These are phyloP conservation scores for Pleoardoris graminearum DNA, from an alignment of 2,329 filamentous ascomycete species.

Conservation along the genomic window DNA sequence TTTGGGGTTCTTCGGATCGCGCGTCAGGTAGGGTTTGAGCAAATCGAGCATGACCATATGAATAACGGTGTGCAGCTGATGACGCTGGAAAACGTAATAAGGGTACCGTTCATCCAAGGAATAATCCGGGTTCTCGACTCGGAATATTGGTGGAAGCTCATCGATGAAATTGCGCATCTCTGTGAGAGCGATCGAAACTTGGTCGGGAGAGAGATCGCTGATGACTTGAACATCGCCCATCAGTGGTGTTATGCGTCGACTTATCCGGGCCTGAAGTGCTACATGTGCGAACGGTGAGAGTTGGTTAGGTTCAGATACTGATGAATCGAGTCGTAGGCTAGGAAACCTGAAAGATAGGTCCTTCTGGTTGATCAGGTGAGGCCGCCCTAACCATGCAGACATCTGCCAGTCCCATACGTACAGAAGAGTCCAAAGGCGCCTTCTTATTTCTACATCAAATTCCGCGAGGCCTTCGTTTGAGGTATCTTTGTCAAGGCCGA, in stretches of 20 bases:
- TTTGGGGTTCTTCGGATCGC: slow-evolving; percentile 30
- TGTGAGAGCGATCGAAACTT: slow-evolving; percentile 35
- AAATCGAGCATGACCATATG: slow-evolving; percentile 54
- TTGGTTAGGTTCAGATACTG: slow-evolving; percentile 38
- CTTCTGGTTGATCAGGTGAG: slow-evolving; percentile 50
- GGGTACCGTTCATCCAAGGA: slow-evolving; percentile 47
- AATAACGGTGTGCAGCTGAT: slow-evolving; percentile 51
- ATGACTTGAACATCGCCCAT: slow-evolving; percentile 25
- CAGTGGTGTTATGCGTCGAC: slow-evolving; percentile 31
- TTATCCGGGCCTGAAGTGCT: slow-evolving; percentile 47
- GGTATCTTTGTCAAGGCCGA: slow-evolving; percentile 49
- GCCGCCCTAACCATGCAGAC: slow-evolving; percentile 49
- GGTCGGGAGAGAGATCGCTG: slow-evolving; percentile 21
- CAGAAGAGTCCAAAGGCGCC: slow-evolving; percentile 52
- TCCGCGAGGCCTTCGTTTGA: slow-evolving; percentile 45
- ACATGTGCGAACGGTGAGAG: slow-evolving; percentile 53
- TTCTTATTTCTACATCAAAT: slow-evolving; percentile 54
- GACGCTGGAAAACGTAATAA: slow-evolving; percentile 54
- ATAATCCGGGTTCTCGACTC: slow-evolving; percentile 47
- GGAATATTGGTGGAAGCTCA: slow-evolving; percentile 49
- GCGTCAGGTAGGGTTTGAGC: slow-evolving; percentile 53
- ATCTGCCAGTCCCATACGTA: slow-evolving; percentile 57
- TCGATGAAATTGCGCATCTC: slow-evolving; percentile 51
- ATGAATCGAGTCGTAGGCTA: slow-evolving; percentile 45
- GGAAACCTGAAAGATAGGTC: slow-evolving; percentile 48